Evolutionary conservation across 441 rosid genomes (phyloP).

Genomic region (Erodium moschatum): DNA sequence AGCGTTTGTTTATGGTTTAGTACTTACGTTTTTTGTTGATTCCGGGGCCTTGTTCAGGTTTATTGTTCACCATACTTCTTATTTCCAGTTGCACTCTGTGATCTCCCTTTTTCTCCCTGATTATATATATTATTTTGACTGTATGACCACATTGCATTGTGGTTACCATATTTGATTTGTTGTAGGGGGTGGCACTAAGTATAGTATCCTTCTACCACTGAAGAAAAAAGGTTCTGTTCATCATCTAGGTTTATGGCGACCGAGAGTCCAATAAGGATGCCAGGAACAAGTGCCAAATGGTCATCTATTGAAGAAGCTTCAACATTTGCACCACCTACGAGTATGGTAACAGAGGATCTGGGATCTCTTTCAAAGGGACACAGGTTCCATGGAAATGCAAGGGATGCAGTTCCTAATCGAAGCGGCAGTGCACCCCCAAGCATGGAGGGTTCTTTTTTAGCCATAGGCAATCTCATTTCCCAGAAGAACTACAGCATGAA

Average conservation of each 20-base stretch:
- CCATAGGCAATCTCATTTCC: slow-evolving; percentile 36
- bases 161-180: neutral
- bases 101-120: neutral
- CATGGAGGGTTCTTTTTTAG: slow-evolving; percentile 52
- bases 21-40: neutral
- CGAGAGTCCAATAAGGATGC: slow-evolving; percentile 49
- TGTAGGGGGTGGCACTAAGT: slow-evolving; percentile 9
- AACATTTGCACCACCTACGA: slow-evolving; percentile 25
- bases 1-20: no score
- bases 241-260: slow-evolving; percentile 36
- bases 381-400: slow-evolving; percentile 22
- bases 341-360: slow-evolving; percentile 27
- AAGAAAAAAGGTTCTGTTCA: slow-evolving; percentile 10
- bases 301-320: slow-evolving; percentile 25
- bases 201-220: slow-evolving; percentile 5
- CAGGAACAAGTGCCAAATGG: slow-evolving; percentile 32
- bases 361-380: slow-evolving; percentile 23
- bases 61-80: neutral
- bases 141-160: neutral
- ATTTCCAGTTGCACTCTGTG: neutral
- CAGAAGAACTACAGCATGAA: slow-evolving; percentile 21
- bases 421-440: slow-evolving; percentile 64
- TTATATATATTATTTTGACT: neutral
- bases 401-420: slow-evolving; percentile 38
- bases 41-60: neutral